A percentile compares a stretch with the other conserved stretches of the same genome.
phyloP scores from a whole-genome alignment of 139 green algal genomes.

The Tetradesmus lagerheimii region DNA sequence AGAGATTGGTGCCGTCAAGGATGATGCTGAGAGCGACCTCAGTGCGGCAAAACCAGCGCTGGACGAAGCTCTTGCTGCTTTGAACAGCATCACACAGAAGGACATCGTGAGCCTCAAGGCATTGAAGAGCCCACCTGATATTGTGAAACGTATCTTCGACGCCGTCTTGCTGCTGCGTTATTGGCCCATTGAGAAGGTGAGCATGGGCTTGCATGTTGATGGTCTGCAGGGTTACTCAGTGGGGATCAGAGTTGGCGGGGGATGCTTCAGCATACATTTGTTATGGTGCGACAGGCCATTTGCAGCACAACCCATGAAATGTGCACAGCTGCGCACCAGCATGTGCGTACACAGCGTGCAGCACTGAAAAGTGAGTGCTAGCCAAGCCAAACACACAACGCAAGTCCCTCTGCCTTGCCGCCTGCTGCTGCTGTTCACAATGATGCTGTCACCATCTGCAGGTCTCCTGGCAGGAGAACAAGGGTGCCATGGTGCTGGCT shows the following conservation, averaged over 20 bases:
- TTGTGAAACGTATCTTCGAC: constrained; percentile 98
- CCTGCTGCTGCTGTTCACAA: neutral
- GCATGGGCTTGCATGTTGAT: neutral
- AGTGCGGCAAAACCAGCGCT: constrained; percentile 92
- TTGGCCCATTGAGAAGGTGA: constrained; percentile 55
- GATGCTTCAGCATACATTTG: no score
- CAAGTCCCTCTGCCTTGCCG: neutral
- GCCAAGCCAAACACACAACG: no score
- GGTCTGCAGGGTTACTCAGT: no score
- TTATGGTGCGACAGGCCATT: no score
- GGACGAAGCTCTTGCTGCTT: constrained; percentile 87
- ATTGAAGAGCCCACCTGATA: constrained; percentile 95
- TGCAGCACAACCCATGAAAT: no score
- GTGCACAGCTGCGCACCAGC: no score
- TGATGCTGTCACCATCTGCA: constrained; percentile 39
- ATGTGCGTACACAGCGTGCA: no score
- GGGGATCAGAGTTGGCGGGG: no score
- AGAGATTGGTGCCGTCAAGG: constrained; percentile 76
- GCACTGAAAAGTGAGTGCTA: no score
- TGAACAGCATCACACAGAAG: constrained; percentile 86
- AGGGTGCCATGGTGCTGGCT: constrained; percentile 83
- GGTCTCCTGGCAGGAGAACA: constrained; percentile 86
- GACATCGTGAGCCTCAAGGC: constrained; percentile 93
- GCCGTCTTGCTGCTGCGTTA: constrained; percentile 89
- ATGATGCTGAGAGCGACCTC: constrained; percentile 92